These are phyloP conservation scores for Gossypium davidsonii DNA, from an alignment of 441 rosid genomes.

Conservation along the genomic window DNA sequence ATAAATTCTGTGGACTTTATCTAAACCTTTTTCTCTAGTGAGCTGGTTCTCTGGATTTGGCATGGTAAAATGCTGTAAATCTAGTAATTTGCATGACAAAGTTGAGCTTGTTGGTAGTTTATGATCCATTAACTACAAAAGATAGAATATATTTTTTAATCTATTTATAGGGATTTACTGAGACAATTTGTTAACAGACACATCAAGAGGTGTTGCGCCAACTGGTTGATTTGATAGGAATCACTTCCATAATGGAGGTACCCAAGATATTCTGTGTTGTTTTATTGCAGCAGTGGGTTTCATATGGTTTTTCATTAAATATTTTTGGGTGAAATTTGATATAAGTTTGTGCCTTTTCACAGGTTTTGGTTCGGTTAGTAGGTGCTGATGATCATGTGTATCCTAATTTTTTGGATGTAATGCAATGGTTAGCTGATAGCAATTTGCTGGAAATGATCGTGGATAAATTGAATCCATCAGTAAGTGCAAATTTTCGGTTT, in stretches of 20 bases:
- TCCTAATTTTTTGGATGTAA: constrained; percentile 91
- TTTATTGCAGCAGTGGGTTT: not conserved
- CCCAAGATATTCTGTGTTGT: not conserved
- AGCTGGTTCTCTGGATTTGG: not conserved
- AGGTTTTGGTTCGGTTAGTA: constrained; percentile 93
- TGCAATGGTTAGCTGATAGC: constrained; percentile 95
- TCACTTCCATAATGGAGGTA: constrained; percentile 99
- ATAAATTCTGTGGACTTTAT: not conserved
- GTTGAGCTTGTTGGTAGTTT: not conserved
- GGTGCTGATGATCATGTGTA: constrained; percentile 94
- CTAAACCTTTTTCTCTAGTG: not conserved
- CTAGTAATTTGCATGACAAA: not conserved
- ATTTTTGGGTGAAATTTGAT: constrained; percentile 6
- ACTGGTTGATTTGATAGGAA: constrained; percentile 88
- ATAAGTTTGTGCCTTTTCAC: constrained; percentile 17
- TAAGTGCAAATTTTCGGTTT: constrained; percentile 33
- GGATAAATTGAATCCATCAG: constrained; percentile 80
- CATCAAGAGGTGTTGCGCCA: constrained; percentile 73
- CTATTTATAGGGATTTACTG: not conserved
- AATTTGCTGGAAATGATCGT: constrained; percentile 89
- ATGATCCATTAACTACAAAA: not conserved
- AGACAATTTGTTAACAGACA: constrained; percentile 37
- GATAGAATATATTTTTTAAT: not conserved
- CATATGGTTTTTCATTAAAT: not conserved
- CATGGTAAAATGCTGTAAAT: not conserved